These are phyloP conservation scores for Sanghuangporus weigelae DNA, from an alignment of 1,284 basidiomycete genomes.

Conservation along the genomic window DNA sequence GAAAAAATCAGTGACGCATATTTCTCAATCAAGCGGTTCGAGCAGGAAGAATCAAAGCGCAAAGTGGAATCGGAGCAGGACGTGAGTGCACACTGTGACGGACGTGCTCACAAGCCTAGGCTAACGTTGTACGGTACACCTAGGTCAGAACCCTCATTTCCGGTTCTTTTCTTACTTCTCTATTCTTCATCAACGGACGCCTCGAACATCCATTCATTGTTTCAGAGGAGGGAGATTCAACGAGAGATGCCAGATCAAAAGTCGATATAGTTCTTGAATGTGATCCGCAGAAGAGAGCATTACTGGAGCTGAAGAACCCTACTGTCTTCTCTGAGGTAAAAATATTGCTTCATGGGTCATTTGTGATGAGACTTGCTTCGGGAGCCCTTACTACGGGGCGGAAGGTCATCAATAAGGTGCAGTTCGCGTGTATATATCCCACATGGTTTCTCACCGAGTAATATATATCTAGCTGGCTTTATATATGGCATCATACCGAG, in stretches of 20 bases:
- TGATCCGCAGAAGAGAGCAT: not conserved
- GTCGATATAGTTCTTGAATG: not conserved
- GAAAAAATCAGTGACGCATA: not conserved
- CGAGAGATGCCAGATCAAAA: not conserved
- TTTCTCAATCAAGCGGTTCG: not conserved
- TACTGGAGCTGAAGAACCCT: not conserved
- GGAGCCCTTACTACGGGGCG: not conserved
- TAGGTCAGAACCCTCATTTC: not conserved
- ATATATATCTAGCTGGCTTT: not conserved
- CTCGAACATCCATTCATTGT: not conserved
- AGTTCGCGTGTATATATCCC: not conserved
- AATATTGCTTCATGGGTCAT: not conserved
- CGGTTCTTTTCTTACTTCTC: not conserved
- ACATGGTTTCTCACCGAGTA: not conserved
- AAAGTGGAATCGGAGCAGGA: not conserved
- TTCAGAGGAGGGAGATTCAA: not conserved
- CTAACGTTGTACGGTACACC: not conserved
- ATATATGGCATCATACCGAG: not conserved
- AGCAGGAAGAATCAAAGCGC: not conserved
- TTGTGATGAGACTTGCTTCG: not conserved
- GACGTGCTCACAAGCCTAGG: not conserved
- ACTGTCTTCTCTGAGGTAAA: not conserved
- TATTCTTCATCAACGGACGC: not conserved
- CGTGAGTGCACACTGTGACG: not conserved
- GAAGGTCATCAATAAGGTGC: not conserved